A percentile compares a stretch with the other conserved stretches of the same genome.
These are phyloP conservation scores for Sclerotinia trifoliorum DNA, from an alignment of 2,329 filamentous ascomycete genomes.

Conservation along the genomic window DNA sequence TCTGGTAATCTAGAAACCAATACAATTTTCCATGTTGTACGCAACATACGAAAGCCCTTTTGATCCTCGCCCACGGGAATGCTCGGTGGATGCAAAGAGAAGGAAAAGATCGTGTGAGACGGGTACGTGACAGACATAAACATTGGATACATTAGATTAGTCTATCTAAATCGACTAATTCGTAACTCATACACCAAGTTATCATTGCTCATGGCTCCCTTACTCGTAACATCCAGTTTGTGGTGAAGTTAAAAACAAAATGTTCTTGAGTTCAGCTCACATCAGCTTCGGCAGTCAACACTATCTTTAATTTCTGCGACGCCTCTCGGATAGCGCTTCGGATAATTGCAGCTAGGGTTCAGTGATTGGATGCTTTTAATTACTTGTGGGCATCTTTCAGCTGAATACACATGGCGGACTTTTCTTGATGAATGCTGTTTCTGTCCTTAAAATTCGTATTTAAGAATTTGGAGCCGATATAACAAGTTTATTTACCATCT, in stretches of 20 bases:
- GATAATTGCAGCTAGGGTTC: conserved; percentile 15
- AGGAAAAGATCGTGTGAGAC: background rate
- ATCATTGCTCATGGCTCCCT: background rate
- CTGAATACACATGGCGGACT: conserved; percentile 18
- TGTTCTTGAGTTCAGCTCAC: conserved; percentile 13
- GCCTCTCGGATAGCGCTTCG: conserved; percentile 24
- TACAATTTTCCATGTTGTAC: conserved; percentile 3
- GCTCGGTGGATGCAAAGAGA: background rate
- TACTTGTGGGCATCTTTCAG: conserved; percentile 23
- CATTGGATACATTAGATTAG: background rate
- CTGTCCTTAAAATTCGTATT: background rate
- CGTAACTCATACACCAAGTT: background rate
- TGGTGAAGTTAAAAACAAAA: background rate
- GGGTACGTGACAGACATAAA: background rate
- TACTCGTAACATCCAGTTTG: background rate
- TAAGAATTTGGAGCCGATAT: conserved; percentile 1
- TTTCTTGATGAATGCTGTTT: conserved; percentile 12
- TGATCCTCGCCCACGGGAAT: background rate
- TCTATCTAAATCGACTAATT: background rate
- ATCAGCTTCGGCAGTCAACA: conserved; percentile 23
- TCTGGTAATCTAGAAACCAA: conserved; percentile 9
- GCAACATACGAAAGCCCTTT: background rate
- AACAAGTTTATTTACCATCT: background rate
- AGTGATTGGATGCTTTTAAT: conserved; percentile 5
- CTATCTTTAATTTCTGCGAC: conserved; percentile 21